A percentile compares a stretch with the other conserved stretches of the same genome.
phyloP scores from a whole-genome alignment of 192 early-diverging fungal species.

The Dissophora ornata region DNA sequence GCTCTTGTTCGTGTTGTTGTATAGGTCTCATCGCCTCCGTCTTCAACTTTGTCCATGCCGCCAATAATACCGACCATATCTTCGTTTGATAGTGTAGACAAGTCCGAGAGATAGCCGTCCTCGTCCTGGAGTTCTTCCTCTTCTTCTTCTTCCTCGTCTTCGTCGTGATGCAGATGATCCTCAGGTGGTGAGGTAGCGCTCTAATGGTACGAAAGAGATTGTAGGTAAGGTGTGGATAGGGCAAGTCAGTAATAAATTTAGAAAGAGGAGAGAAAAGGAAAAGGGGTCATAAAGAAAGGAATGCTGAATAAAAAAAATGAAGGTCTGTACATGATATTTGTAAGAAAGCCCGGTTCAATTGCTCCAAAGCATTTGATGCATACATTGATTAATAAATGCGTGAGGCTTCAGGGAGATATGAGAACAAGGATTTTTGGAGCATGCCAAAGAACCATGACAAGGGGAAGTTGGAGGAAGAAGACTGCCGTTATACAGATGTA shows the following conservation, averaged over 20 bases:
- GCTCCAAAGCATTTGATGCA: no score
- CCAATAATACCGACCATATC: neutral
- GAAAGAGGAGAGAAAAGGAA: neutral
- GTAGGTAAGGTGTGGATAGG: no score
- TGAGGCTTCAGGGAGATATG: no score
- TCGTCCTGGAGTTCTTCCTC: conserved; percentile 16
- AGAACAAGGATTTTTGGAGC: no score
- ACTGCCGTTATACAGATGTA: no score
- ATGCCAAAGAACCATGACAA: no score
- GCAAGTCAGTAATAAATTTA: neutral
- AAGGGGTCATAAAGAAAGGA: no score
- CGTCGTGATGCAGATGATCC: conserved; percentile 10
- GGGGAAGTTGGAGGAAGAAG: no score
- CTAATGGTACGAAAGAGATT: neutral
- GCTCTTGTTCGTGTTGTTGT: no score
- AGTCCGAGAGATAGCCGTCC: conserved; percentile 44
- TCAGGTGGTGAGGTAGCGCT: conserved; percentile 3
- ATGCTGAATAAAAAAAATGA: neutral
- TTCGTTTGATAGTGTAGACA: conserved; percentile 35
- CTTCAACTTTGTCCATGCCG: neutral
- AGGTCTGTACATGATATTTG: no score
- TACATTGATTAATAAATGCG: no score
- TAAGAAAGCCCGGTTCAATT: no score
- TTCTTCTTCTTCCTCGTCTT: conserved; percentile 15
- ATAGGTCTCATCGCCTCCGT: neutral